phyloP scores from a whole-genome alignment of 306 rosid species.

The Sicyos baderoa region DNA sequence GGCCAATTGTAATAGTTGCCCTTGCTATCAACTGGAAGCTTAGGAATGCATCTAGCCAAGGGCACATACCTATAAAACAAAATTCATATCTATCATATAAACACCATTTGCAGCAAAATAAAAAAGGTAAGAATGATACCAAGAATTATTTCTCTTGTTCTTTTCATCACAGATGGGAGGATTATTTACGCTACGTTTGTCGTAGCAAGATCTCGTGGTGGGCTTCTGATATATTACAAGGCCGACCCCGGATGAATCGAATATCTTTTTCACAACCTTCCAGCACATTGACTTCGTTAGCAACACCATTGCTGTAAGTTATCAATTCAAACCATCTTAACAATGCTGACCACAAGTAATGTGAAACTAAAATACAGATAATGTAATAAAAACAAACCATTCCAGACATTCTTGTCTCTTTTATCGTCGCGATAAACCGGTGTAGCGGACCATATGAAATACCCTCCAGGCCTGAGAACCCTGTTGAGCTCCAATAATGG shows the following conservation, averaged over 20 bases:
- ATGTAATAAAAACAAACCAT: conserved; percentile 43
- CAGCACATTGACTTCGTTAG: conserved; percentile 78
- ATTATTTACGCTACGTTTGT: conserved; percentile 38
- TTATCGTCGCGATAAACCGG: conserved; percentile 72
- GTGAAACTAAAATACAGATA: background rate
- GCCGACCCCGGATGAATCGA: conserved; percentile 69
- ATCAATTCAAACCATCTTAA: background rate
- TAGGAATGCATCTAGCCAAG: conserved; percentile 53
- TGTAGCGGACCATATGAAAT: conserved; percentile 93
- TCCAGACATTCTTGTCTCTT: conserved; percentile 68
- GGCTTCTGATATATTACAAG: conserved; percentile 93
- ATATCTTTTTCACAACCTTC: conserved; percentile 59
- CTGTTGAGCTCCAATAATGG: conserved; percentile 84
- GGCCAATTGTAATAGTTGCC: conserved; percentile 67
- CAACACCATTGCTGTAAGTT: conserved; percentile 61
- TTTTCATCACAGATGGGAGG: conserved; percentile 58
- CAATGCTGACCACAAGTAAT: background rate
- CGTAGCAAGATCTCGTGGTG: conserved; percentile 54
- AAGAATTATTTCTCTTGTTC: conserved; percentile 52
- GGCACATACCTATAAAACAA: conserved; percentile 51
- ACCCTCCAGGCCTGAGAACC: conserved; percentile 90
- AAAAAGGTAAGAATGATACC: conserved; percentile 36
- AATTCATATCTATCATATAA: background rate
- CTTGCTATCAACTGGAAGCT: conserved; percentile 44
- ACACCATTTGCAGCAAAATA: background rate